These are phyloP conservation scores for Magnaporthiopsis poae DNA, from an alignment of 2,329 filamentous ascomycete species.

Conservation along the genomic window DNA sequence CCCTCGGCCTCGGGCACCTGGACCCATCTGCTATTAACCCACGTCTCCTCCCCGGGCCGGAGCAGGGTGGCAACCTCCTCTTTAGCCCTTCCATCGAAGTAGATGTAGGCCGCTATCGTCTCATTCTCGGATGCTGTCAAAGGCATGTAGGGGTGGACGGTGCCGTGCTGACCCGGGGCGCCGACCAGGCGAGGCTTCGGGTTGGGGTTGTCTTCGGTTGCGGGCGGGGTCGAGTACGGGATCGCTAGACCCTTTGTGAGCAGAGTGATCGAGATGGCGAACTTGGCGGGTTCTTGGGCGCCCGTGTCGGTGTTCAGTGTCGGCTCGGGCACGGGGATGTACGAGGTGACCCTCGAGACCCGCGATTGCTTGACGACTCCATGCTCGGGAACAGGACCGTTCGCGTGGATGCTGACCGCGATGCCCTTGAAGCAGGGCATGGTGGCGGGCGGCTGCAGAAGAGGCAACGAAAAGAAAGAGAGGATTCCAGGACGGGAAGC, in stretches of 20 bases:
- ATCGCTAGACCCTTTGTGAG: constrained; percentile 80
- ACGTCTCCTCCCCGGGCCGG: constrained; percentile 88
- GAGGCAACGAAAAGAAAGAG: background rate
- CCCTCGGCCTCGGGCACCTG: constrained; percentile 85
- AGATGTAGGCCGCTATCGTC: constrained; percentile 93
- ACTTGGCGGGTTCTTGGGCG: constrained; percentile 85
- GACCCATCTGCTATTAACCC: constrained; percentile 98
- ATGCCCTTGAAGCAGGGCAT: constrained; percentile 99
- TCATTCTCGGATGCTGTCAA: constrained; percentile 90
- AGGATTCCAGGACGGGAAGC: background rate
- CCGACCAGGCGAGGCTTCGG: constrained; percentile 77
- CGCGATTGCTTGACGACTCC: constrained; percentile 90
- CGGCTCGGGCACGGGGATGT: constrained; percentile 88
- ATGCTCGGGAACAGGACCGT: constrained; percentile 76
- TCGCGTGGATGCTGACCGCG: constrained; percentile 88
- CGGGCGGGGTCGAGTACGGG: constrained; percentile 82
- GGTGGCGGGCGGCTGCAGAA: constrained; percentile 19
- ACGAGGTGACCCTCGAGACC: constrained; percentile 85
- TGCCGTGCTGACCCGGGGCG: constrained; percentile 39
- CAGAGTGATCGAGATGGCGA: constrained; percentile 95
- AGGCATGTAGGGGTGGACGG: constrained; percentile 76
- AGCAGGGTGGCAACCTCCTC: constrained; percentile 94
- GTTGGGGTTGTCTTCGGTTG: constrained; percentile 64
- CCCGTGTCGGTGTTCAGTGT: constrained; percentile 60
- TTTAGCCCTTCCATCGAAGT: constrained; percentile 90